phyloP scores from a whole-genome alignment of 2,329 filamentous ascomycete species.

The Apiospora hydei region DNA sequence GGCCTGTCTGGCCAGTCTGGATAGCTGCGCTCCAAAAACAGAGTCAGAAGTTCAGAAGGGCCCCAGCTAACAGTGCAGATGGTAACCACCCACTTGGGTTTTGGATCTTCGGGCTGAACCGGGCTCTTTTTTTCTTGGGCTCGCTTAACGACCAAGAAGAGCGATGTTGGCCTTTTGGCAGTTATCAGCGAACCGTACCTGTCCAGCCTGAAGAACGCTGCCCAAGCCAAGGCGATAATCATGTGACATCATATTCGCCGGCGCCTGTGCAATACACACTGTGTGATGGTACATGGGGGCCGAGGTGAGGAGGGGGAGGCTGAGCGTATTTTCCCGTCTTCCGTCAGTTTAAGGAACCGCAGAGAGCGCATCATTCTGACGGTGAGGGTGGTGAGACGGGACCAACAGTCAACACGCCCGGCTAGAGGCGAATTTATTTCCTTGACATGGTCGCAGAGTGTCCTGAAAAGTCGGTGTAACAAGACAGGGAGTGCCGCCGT shows the following conservation, averaged over 20 bases:
- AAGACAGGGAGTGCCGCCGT: not conserved
- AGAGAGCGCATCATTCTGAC: conserved; percentile 11
- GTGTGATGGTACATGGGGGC: conserved; percentile 6
- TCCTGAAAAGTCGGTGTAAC: conserved; percentile 20
- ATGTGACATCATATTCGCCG: conserved; percentile 6
- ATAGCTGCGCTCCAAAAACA: conserved; percentile 9
- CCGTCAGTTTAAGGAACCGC: not conserved
- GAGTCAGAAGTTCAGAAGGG: conserved; percentile 15
- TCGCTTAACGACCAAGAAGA: not conserved
- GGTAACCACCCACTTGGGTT: conserved; percentile 7
- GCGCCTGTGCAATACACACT: not conserved
- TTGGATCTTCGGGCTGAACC: not conserved
- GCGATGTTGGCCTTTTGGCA: conserved; percentile 11
- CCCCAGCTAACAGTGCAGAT: not conserved
- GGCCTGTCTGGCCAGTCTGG: not conserved
- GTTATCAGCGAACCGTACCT: conserved; percentile 5
- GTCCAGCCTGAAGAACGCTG: not conserved
- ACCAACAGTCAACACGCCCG: conserved; percentile 12
- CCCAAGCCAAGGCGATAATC: conserved; percentile 5
- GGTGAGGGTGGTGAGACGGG: conserved; percentile 17
- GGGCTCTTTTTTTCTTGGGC: not conserved
- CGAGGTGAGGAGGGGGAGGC: not conserved
- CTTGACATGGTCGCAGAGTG: conserved; percentile 10
- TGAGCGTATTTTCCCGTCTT: conserved; percentile 13
- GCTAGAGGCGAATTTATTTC: conserved; percentile 17